Percentiles rank a stretch among this genome's conserved stretches.
phyloP scores from a whole-genome alignment of 164 flowering plant species.

The Kingdonia uniflora region DNA sequence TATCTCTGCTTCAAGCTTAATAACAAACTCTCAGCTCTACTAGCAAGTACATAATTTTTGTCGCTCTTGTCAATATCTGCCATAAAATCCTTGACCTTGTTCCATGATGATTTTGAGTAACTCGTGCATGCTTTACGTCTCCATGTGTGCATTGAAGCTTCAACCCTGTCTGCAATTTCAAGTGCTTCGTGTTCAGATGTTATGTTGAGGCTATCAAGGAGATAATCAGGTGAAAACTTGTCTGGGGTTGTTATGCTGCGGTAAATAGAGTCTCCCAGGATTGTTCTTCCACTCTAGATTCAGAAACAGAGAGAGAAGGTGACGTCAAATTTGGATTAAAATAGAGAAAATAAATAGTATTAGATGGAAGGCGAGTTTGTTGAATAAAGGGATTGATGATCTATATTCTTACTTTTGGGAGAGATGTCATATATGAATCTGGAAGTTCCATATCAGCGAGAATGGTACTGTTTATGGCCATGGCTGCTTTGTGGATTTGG shows the following conservation, averaged over 20 bases:
- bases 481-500: constrained; percentile 94
- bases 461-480: constrained; percentile 67
- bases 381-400: neutral
- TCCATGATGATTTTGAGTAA: constrained; percentile 74
- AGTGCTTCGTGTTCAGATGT: constrained; percentile 91
- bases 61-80: constrained; percentile 73
- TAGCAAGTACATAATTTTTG: constrained; percentile 64
- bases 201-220: constrained; percentile 57
- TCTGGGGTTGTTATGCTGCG: constrained; percentile 43
- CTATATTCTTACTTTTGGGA: constrained; percentile 70
- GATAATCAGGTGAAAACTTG: constrained; percentile 60
- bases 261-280: constrained; percentile 76
- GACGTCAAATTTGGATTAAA: too few species aligned
- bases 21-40: constrained; percentile 66
- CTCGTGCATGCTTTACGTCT: constrained; percentile 60
- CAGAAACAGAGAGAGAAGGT: neutral
- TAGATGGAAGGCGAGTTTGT: too few species aligned
- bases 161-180: constrained; percentile 77
- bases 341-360: too few species aligned
- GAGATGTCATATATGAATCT: constrained; percentile 61
- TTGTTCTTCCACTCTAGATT: constrained; percentile 69
- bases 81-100: constrained; percentile 66
- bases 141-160: constrained; percentile 93
- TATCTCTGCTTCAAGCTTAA: constrained; percentile 72
- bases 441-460: constrained; percentile 91